Conservation (phyloP, 2,329 filamentous ascomycete genomes). For the Pestalotiopsis fici region DNA sequence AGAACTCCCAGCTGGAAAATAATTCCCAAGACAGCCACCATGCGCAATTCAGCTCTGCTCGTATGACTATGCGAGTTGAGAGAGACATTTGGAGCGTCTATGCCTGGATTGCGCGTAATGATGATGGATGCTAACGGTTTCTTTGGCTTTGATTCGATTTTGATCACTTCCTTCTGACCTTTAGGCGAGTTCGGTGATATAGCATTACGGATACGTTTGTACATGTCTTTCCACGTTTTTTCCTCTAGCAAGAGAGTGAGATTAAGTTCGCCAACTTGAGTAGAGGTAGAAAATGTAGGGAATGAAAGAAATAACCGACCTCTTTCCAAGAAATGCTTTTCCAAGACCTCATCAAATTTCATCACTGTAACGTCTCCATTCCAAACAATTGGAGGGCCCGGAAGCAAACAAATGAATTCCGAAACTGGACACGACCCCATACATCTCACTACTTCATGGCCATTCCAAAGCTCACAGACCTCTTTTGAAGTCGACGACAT, state of each 20-base stretch:
- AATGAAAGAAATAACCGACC: too few relatives aligned
- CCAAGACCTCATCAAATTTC: neutral
- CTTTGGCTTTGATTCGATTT: too few relatives aligned
- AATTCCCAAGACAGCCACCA: neutral
- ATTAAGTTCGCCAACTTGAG: too few relatives aligned
- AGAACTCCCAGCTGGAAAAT: neutral
- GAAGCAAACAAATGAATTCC: slow-evolving; percentile 15
- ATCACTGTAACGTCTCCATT: neutral
- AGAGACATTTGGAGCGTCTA: neutral
- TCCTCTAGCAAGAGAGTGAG: too few relatives aligned
- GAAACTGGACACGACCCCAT: slow-evolving; percentile 14
- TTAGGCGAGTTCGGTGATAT: too few relatives aligned
- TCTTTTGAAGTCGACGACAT: slow-evolving; percentile 47
- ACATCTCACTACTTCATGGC: slow-evolving; percentile 32
- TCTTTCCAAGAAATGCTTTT: too few relatives aligned
- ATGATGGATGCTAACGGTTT: too few relatives aligned
- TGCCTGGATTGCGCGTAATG: neutral
- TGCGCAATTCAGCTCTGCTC: neutral
- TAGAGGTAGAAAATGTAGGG: too few relatives aligned
- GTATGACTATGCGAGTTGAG: neutral
- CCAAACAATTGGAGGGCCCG: too few relatives aligned
- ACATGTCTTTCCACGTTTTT: too few relatives aligned
- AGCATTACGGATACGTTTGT: too few relatives aligned
- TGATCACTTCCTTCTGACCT: too few relatives aligned
- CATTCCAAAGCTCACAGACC: slow-evolving; percentile 46